Base-by-base conservation (phyloP, 2,329 filamentous ascomycete species). In the Clathrospora elynae region DNA sequence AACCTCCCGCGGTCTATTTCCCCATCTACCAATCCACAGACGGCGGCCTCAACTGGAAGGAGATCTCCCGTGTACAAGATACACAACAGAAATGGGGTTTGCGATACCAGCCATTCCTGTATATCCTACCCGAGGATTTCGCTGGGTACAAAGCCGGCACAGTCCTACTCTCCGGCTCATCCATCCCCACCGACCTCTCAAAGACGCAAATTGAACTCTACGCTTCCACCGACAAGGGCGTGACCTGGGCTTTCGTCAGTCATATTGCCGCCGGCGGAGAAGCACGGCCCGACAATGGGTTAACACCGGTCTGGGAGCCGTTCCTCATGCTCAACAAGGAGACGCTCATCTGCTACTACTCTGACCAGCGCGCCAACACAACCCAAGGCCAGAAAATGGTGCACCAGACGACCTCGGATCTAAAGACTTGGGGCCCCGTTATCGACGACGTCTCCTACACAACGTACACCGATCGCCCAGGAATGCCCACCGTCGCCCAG, bases 241-340 rank as follows among this genome's bases (percentile, higher is more conserved):
- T 41, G 23, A 83, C 78, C 1, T 89, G 85, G 86, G 71, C 79
- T 18, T 88, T 87, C 53, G 78, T 87, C 37, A 84, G 80, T 45
- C 78, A 82, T 52, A 79, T 88, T 30, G 85, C 84, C 1, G 70
- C 73, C 2, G 86, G 85, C 22, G 83, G 83, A n/a, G 75, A 75
- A 32, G 83, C 84, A 2, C 57, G 73, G 0, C 79, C 84, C 3
- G 77, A 81, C 58, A 86, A 88, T 57, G 85, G 82, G 1, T 64
- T 82, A 24, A 85, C 83, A 0, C 83, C 85, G 0, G 81, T 89
- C 13, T 89, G 86, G 86, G 86, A 89, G 64, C 86, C 86, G 0
- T 87, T 85, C 64, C 68, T 88, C 28, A 76, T 78, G 62, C 72
- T 77, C 30, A 77, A 83, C 62, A 70, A 85, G 42, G 75, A 79